Base-by-base conservation (phyloP, 768 basidiomycete genomes). In the Mycena albidolilacea region DNA sequence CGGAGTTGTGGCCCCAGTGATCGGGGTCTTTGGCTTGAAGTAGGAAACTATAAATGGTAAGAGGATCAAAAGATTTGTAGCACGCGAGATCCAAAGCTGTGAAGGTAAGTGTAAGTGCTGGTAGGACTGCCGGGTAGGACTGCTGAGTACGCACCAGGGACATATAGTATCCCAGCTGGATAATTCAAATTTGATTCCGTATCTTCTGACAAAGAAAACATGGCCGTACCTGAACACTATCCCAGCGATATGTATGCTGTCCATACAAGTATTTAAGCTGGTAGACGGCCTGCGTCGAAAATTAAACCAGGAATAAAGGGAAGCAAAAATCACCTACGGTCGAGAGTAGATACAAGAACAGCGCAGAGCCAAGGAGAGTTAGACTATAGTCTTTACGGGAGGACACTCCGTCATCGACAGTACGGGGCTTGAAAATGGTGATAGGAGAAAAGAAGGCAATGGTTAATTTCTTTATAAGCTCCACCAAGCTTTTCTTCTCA, bases 231-330 rank as follows among this genome's bases (percentile, higher is more conserved):
- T 91, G 84, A 46, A 88, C 88, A 12, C 92, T 87, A 15, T 85
- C 87, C 94, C 94, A 95, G 12, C 83, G 79, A 76, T 92, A 95
- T 11, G 91, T 83, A 77, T 94, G 92, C 75, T 90, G 89, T 0
- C 92, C 93, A 72, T 95, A 96, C 44, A 95, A 82, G 75, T 94
- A 95, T 80, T 95, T 95, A 70, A 92, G 84, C 64, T 90, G 91
- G 80, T 90, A 92, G 1, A 95, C 81, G 19, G 93, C 94, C 88
- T 92, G 70, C 1, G 30, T 30, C 10, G 46, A 66, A 17, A 44
- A 65, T 57, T 54, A 71, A 75, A 60, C 55, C 37, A 70, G 58
- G n/a, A 61, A 19, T 62, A 46, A 30, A 46, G 23, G 19, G 50
- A 52, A 35, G n/a, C 55, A 41, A 38, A 17, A 12, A 43, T 21